Evolutionary conservation across 345 rosid species (phyloP), one percentile per base, ranked within the genome.

Genomic region (Jatropha curcas): DNA sequence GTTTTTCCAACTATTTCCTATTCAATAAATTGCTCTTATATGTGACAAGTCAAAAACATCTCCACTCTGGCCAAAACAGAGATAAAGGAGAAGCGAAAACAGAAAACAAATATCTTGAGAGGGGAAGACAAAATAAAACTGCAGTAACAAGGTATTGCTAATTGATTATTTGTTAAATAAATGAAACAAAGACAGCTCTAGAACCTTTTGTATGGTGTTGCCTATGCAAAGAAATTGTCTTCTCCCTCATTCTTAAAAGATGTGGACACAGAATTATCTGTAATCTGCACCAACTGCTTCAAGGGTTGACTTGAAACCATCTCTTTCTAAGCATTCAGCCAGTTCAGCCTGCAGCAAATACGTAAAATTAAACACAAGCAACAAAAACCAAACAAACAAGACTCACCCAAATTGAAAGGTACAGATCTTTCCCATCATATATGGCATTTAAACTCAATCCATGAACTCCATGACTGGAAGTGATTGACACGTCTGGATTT

Each of bases 271-370:
- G 11, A 25, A 66, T 71, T 65, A 90, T 81, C 93, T 84, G 85
- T 83, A 88, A 79, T 94, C 97, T 1, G 94, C 93, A 74, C 98
- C 98, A 22, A 92, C 90, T 46, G 95, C 99, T 83, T 95, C 99
- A 14, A 77, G 65, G 46, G 86, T 75, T 14, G 94, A 86, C 83
- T 92, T 92, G 84, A 95, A 95, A 39, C 97, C 98, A 68, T 95
- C 99, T 77, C 90, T 87, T 77, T 92, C 90, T 68, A 95, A 76
- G 82, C 98, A 95, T 51, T 79, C 86, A 1, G 92, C 94, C 33
- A 95, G 80, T 76, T 92, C 99, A 77, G 88, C 94, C 99, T 94
- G 64, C 59, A 51, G 27, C 48, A 67, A 58, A 63, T 60, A 60
- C 62, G 66, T 34, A 45, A 31, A n/a, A 45, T 7, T 1, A 31